Base-by-base conservation (phyloP, 1,284 basidiomycete genomes). In the Earliella scabrosa region DNA sequence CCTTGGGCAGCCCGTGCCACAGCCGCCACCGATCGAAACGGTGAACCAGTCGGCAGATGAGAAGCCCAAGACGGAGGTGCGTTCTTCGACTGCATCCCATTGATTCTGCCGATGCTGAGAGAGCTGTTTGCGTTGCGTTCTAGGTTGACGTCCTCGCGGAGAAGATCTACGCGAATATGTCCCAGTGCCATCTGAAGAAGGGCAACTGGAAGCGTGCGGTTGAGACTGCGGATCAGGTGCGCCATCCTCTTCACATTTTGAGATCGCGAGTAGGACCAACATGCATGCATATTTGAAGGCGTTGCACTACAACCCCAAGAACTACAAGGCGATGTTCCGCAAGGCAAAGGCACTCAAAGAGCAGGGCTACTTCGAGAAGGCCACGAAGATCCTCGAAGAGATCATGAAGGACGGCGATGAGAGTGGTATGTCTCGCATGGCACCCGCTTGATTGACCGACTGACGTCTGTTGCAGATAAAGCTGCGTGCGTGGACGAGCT, bases 101-200 rank as follows among this genome's bases (percentile, higher is more conserved):
- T n/a, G n/a, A n/a, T n/a, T n/a, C n/a, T n/a, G n/a, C n/a, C 34
- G 21, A 26, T 41, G 21, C 14, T 39, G 34, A 50, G 2, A 5
- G 41, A 9, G 4, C 21, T 11, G 10, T 23, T 21, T 31, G 23
- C 6, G 31, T 6, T 31, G 7, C 11, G 23, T 21, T 2, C 32
- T 55, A 93, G 91, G 78, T 83, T 13, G 90, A 93, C 68, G 76
- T 85, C 20, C 77, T 91, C 40, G 68, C 90, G 24, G 90, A 89
- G 71, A 93, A 90, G 74, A 84, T 92, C 39, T 90, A 93, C 63
- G 81, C 86, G 4, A 93, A 92, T 56, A 88, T 90, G 87, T 82
- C 86, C 3, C 88, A 88, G 4, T 91, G 88, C 63, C 88, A 93
- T 68, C 73, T 93, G 62, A 92, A 89, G 72, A 82, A 82, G 45